These are phyloP conservation scores for Wallacemonas sp. DNA, from an alignment of 208 protist species.

Conservation along the genomic window DNA sequence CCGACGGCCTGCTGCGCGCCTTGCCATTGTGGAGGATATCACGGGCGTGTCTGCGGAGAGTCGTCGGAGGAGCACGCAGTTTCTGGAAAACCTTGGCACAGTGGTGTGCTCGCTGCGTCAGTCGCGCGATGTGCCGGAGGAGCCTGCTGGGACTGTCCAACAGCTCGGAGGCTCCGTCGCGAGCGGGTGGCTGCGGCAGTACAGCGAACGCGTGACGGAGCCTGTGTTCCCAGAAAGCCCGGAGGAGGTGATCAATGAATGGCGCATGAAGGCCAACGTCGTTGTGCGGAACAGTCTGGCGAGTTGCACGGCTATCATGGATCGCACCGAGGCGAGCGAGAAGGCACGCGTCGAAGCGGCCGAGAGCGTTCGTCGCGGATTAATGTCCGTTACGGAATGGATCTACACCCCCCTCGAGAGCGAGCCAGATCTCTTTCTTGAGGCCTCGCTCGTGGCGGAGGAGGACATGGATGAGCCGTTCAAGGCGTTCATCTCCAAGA, in stretches of 20 bases:
- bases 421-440: constrained; percentile 40
- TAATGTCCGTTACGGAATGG: constrained; percentile 35
- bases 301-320: constrained; percentile 36
- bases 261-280: constrained; percentile 82
- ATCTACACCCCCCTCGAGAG: constrained; percentile 52
- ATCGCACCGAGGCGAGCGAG: constrained; percentile 33
- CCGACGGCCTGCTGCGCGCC: constrained; percentile 45
- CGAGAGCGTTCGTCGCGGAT: constrained; percentile 24
- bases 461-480: constrained; percentile 46
- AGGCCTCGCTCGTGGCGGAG: constrained; percentile 26
- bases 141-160: constrained; percentile 12
- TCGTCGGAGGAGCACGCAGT: constrained; percentile 45
- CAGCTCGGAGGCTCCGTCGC: constrained; percentile 50
- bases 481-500: constrained; percentile 24
- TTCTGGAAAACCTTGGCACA: constrained; percentile 48
- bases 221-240: constrained; percentile 42
- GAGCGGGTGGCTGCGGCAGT: constrained; percentile 75
- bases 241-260: constrained; percentile 71
- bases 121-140: constrained; percentile 23
- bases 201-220: constrained; percentile 37
- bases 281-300: constrained; percentile 67
- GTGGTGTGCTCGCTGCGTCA: constrained; percentile 54
- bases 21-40: constrained; percentile 37
- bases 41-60: constrained; percentile 31
- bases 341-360: constrained; percentile 27